Conservation (phyloP, 352 stramenopile species). For the Phytophthora colocasiae region DNA sequence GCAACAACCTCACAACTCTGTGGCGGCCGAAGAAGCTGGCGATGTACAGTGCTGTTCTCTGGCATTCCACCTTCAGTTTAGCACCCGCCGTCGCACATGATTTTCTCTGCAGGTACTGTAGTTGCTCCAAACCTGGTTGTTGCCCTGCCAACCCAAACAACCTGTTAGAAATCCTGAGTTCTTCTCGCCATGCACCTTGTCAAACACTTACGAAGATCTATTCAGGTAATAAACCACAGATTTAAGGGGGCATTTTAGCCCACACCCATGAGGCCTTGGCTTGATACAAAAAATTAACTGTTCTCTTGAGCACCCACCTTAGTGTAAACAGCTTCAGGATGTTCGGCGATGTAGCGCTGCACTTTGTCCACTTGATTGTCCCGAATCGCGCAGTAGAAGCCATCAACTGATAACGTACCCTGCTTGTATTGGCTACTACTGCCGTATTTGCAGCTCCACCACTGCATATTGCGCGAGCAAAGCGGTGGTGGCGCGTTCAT, state of each 20-base stretch:
- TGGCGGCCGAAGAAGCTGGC: conserved; percentile 69
- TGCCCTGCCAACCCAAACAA: conserved; percentile 19
- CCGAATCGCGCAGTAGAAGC: conserved; percentile 48
- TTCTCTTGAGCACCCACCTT: conserved; percentile 40
- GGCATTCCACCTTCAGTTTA: background rate
- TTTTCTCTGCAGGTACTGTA: background rate
- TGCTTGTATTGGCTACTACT: background rate
- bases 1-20: conserved; percentile 57
- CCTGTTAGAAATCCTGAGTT: background rate
- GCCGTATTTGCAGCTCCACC: conserved; percentile 37
- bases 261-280: background rate
- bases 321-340: conserved; percentile 42
- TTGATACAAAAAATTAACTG: conserved; percentile 3
- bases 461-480: conserved; percentile 13
- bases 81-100: background rate
- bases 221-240: conserved; percentile 6
- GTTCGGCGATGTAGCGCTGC: conserved; percentile 25
- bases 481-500: conserved; percentile 3
- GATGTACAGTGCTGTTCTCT: conserved; percentile 73
- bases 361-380: conserved; percentile 43
- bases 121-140: conserved; percentile 27
- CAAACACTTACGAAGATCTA: conserved; percentile 33
- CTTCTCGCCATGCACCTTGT: background rate
- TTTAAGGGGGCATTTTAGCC: conserved; percentile 3
- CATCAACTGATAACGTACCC: background rate